Evolutionary conservation across 2,329 filamentous ascomycete species (phyloP).

Genomic region (Cytospora piceae): DNA sequence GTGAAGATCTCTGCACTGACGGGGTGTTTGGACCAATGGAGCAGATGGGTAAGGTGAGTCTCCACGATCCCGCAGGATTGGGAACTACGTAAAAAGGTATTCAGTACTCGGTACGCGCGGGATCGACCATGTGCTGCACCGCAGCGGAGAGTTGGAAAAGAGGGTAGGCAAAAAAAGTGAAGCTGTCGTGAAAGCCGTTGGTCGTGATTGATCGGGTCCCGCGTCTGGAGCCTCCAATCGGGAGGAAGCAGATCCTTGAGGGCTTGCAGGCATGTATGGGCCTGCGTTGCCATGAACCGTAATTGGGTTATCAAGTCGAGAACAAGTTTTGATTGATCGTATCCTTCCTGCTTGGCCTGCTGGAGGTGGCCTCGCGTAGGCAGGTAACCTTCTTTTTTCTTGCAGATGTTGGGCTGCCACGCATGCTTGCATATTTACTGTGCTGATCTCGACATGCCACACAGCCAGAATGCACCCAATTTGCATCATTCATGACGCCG

Average conservation of each 20-base stretch:
- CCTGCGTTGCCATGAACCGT: constrained; percentile 10
- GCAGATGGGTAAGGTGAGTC: constrained; percentile 25
- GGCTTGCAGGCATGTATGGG: constrained; percentile 4
- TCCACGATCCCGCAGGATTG: constrained; percentile 22
- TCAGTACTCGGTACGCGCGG: constrained; percentile 3
- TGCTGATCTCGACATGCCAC: constrained; percentile 17
- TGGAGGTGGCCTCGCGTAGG: constrained; percentile 6
- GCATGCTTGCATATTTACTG: constrained; percentile 9
- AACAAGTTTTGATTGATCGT: constrained; percentile 10
- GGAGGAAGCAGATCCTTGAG: background rate
- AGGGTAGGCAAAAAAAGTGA: constrained; percentile 1
- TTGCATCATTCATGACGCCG: constrained; percentile 18
- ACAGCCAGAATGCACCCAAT: constrained; percentile 7
- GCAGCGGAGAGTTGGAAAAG: background rate
- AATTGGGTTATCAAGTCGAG: background rate
- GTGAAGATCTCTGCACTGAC: constrained; percentile 13
- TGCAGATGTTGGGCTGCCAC: constrained; percentile 23
- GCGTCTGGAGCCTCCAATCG: constrained; percentile 18
- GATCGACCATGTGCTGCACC: background rate
- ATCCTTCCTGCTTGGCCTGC: background rate
- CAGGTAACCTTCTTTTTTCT: constrained; percentile 8
- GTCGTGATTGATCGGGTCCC: constrained; percentile 1
- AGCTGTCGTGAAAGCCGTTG: constrained; percentile 12
- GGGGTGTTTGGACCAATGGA: constrained; percentile 14
- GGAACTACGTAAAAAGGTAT: constrained; percentile 11